Evolutionary conservation across 805 yeast species (phyloP), one percentile per base, ranked within the genome.

Genomic region (Komagataella pastoris): DNA sequence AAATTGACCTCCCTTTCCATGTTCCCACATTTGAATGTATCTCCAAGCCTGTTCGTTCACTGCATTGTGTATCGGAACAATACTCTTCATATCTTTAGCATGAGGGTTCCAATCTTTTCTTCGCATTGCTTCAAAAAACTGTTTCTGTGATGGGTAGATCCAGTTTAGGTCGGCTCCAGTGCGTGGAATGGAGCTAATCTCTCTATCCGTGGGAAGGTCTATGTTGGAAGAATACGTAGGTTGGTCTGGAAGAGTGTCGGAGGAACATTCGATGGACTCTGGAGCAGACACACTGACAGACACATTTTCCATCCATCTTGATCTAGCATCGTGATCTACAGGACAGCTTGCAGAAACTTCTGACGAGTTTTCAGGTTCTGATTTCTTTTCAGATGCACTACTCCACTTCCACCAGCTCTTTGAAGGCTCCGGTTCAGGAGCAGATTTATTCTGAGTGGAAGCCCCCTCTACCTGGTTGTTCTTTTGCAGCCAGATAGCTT

Each of bases 141-240:
- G 97, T 63, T 87, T 86, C 64, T 91, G 95, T 3, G 96, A 87
- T 7, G 99, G 99, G 63, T 91, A 91, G 1, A 91, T 75, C 99
- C 99, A 91, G 68, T 90, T 85, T 0, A 74, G 59, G 14, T 72
- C 72, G 1, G 77, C 61, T 3, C 78, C 83, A 1, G 95, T 84
- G 50, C 96, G 70, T 48, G 97, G 97, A 46, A 90, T 90, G 2
- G 95, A 77, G 7, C 90, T 81, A 3, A 85, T 67, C 58, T 83
- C 91, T 54, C 97, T 71, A 1, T 83, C 87, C n/a, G 76, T 76
- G 0, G 95, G 85, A 40, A 89, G 68, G 1, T 66, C 60, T 0
- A 71, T 69, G 46, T 70, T 56, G 1, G 74, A 68, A 3, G 0
- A 60, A 55, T 5, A 62, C 64, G 12, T 69, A 70, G 7, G 77